phyloP scores from a whole-genome alignment of 2,329 filamentous ascomycete genomes.

The Zalaria sp. region DNA sequence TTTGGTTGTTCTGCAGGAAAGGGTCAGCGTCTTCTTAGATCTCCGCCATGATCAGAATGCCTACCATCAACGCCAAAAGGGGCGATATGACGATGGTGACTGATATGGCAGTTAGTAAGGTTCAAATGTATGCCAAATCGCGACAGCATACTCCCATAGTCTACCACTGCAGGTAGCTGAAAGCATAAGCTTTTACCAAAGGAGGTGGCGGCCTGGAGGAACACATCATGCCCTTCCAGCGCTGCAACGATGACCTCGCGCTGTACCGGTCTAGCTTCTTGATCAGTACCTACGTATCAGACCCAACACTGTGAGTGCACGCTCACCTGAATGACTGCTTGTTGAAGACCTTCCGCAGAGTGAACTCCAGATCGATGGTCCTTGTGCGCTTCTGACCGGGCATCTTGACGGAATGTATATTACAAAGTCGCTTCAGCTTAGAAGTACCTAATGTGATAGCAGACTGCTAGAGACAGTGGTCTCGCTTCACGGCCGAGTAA shows the following conservation, averaged over 20 bases:
- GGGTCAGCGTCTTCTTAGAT: background rate
- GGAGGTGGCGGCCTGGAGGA: constrained; percentile 77
- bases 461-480: no score
- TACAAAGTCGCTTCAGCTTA: no score
- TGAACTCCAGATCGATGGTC: constrained; percentile 19
- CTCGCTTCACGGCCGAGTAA: no score
- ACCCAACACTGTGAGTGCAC: no score
- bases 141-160: constrained; percentile 59
- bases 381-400: constrained; percentile 1
- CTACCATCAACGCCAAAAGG: constrained; percentile 74
- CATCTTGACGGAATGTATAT: constrained; percentile 3
- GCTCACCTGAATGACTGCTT: constrained; percentile 19
- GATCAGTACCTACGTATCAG: background rate
- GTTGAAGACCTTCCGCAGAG: constrained; percentile 20
- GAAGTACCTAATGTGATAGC: no score
- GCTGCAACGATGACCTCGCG: constrained; percentile 76
- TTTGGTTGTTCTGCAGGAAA: constrained; percentile 67
- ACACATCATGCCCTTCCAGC: constrained; percentile 75
- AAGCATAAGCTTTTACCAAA: constrained; percentile 94
- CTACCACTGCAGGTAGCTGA: constrained; percentile 77
- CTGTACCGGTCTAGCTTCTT: constrained; percentile 53
- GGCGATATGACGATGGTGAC: constrained; percentile 87
- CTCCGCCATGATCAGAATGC: background rate
- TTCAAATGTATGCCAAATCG: background rate
- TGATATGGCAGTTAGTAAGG: constrained; percentile 18